Conservation (phyloP, 179 eudicot genomes). For the Sideroxylon spinosum region DNA sequence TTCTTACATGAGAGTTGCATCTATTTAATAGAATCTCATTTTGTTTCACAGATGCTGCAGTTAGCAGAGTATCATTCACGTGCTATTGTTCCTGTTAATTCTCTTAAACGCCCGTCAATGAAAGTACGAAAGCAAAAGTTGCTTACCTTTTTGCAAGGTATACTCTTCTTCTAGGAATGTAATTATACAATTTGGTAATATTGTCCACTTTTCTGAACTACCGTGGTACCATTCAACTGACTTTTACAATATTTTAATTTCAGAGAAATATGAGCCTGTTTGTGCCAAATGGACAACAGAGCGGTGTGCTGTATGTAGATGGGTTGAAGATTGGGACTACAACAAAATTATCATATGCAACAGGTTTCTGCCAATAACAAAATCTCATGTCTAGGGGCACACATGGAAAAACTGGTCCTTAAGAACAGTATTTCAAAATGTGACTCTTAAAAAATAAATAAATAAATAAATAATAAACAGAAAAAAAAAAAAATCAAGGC, state of each 20-base stretch:
- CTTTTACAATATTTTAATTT: conserved; percentile 17
- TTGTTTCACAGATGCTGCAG: conserved; percentile 76
- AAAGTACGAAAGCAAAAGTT: conserved; percentile 86
- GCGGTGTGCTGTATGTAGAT: conserved; percentile 98
- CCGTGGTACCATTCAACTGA: conserved; percentile 13
- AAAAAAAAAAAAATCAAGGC: neutral
- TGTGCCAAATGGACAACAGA: conserved; percentile 97
- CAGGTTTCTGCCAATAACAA: conserved; percentile 45
- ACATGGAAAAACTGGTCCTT: neutral
- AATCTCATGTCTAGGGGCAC: neutral
- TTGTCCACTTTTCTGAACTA: conserved; percentile 1
- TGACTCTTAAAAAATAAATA: neutral
- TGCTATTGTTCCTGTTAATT: conserved; percentile 60
- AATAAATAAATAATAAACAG: too few species aligned
- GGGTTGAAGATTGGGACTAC: conserved; percentile 99
- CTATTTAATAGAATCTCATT: conserved; percentile 21
- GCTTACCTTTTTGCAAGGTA: conserved; percentile 88
- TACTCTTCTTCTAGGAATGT: conserved; percentile 2
- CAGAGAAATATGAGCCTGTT: conserved; percentile 89
- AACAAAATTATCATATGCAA: conserved; percentile 95
- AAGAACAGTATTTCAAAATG: neutral
- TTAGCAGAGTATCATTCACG: conserved; percentile 85
- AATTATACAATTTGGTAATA: conserved; percentile 2
- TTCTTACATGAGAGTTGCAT: conserved; percentile 5
- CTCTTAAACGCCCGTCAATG: conserved; percentile 75